These are phyloP conservation scores for Geoglossum glabrum DNA, from an alignment of 495 filamentous ascomycete species.

Conservation along the genomic window DNA sequence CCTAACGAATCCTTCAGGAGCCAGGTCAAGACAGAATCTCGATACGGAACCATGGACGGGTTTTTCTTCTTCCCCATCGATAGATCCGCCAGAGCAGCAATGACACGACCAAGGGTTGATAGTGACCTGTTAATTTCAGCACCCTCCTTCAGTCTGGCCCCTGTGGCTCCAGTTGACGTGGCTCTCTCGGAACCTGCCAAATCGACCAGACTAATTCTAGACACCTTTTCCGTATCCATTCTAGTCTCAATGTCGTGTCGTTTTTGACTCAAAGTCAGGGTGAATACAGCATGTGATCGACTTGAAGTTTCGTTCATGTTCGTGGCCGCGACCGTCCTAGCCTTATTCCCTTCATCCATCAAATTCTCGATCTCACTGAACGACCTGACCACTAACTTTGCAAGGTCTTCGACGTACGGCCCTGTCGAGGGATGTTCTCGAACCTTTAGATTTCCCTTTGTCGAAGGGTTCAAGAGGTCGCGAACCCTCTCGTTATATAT, in stretches of 20 bases:
- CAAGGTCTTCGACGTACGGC: slow-evolving; percentile 94
- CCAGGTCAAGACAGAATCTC: slow-evolving; percentile 95
- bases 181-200: slow-evolving; percentile 94
- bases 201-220: slow-evolving; percentile 95
- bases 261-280: slow-evolving; percentile 86
- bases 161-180: slow-evolving; percentile 86
- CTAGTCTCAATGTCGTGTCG: slow-evolving; percentile 80
- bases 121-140: slow-evolving; percentile 96
- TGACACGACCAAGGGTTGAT: slow-evolving; percentile 93
- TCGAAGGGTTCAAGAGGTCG: slow-evolving; percentile 88
- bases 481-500: slow-evolving; percentile 98
- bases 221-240: slow-evolving; percentile 93
- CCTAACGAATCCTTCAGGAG: slow-evolving; percentile 91
- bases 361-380: slow-evolving; percentile 91
- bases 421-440: slow-evolving; percentile 94
- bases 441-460: slow-evolving; percentile 91
- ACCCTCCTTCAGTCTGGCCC: slow-evolving; percentile 90
- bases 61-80: slow-evolving; percentile 78
- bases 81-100: slow-evolving; percentile 84
- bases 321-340: slow-evolving; percentile 90
- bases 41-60: slow-evolving; percentile 74
- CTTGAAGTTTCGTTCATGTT: slow-evolving; percentile 99
- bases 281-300: slow-evolving; percentile 96
- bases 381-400: slow-evolving; percentile 90
- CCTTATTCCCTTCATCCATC: slow-evolving; percentile 99